Evolutionary conservation across 2,329 filamentous ascomycete species (phyloP), one percentile per base, ranked within the genome.

Genomic region (Fusarium sp.): DNA sequence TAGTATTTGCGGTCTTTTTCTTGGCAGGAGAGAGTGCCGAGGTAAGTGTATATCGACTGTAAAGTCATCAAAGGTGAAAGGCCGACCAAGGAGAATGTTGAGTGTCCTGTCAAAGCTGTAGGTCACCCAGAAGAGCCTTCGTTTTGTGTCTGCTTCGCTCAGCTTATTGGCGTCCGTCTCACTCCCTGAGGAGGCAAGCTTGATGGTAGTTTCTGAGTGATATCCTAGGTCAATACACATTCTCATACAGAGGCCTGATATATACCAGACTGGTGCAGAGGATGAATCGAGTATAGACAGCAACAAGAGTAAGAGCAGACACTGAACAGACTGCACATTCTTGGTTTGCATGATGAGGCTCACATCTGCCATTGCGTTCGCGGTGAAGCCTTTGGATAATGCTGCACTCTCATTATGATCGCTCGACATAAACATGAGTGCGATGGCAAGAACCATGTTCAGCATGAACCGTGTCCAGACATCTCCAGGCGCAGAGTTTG

Each of bases 191-290:
- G 29, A 57, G 18, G 48, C 31, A 5, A 63, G 26, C 5, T 5
- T 3, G 2, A 63, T 63, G 5, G 48, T 63, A 3, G 35, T 47
- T 18, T 63, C 58, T 8, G 48, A 57, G 18, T 63, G 60, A 11
- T 57, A 63, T 6, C 60, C 60, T 0, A 63, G n/a, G 3, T 63
- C 60, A 16, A 63, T 57, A 7, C 60, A 63, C 60, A 63, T 63
- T 3, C 60, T 29, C 60, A 63, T 63, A 8, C 60, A 63, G 5
- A 63, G 18, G 1, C 60, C 60, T 0, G 60, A 63, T 21, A 63
- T 63, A n/a, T 63, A 63, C 58, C 60, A 63, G 2, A 63, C 35
- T 3, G 60, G 60, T 1, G 58, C 58, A 18, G 58, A 44, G 0
- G 60, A 46, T 1, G 60, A 63, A 24, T 63, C 60, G 0, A 63